Conservation (phyloP, 192 early-diverging fungal genomes). For the Thoreauomyces humboldtii region DNA sequence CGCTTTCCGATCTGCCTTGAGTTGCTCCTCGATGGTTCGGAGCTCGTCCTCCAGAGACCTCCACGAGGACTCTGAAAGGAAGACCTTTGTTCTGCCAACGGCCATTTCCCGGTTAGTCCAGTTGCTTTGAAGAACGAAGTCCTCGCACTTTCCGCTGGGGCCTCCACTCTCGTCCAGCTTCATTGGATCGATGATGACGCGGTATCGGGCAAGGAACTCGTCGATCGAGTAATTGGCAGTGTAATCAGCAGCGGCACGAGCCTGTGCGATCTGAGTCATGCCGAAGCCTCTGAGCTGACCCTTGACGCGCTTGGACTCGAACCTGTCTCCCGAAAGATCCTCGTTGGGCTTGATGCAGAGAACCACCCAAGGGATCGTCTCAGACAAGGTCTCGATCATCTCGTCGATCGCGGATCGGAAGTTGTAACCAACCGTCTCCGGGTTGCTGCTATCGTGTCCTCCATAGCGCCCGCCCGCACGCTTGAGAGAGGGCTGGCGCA, state of each 20-base stretch:
- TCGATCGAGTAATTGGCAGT: constrained; percentile 66
- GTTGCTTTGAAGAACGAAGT: constrained; percentile 32
- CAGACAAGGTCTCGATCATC: constrained; percentile 70
- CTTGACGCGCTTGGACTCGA: constrained; percentile 63
- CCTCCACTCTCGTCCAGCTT: constrained; percentile 31
- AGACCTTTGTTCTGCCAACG: constrained; percentile 39
- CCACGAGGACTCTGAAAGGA: constrained; percentile 45
- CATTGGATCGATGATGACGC: constrained; percentile 51
- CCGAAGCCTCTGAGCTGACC: constrained; percentile 68
- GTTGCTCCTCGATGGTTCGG: constrained; percentile 38
- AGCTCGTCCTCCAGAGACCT: constrained; percentile 43
- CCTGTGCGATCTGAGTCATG: constrained; percentile 67
- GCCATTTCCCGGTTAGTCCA: constrained; percentile 44
- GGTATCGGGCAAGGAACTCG: constrained; percentile 73
- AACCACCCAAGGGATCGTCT: constrained; percentile 79
- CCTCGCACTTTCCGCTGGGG: constrained; percentile 31
- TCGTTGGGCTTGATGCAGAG: constrained; percentile 77
- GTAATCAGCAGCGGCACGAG: constrained; percentile 68
- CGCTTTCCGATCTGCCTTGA: constrained; percentile 34
- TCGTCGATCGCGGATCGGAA: constrained; percentile 71
- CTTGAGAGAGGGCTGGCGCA: constrained; percentile 67
- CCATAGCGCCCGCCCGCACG: constrained; percentile 32
- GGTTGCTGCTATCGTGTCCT: constrained; percentile 23
- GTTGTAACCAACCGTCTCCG: constrained; percentile 38
- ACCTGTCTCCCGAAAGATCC: constrained; percentile 39